A percentile compares a stretch with the other conserved stretches of the same genome.
Evolutionary conservation across 2,329 filamentous ascomycete genomes (phyloP).

Genomic region (Orbilia brochopaga): DNA sequence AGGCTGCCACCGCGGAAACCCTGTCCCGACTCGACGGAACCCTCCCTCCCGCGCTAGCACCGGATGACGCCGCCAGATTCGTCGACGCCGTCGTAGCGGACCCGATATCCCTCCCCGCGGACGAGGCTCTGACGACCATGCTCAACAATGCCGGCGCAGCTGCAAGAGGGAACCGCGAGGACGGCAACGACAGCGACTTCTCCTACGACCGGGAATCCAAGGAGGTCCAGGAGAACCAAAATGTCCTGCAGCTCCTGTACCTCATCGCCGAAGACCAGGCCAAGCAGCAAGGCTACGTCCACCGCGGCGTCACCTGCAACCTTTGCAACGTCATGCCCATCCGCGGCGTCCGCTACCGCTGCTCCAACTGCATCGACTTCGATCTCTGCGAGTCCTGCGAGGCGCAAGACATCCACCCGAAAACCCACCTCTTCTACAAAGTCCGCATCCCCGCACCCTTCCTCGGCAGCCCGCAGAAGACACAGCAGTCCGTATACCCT

Average conservation of each 20-base stretch:
- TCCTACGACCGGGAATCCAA: slow-evolving; percentile 53
- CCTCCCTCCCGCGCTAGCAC: slow-evolving; percentile 13
- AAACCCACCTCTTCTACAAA: slow-evolving; percentile 96
- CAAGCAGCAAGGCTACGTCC: slow-evolving; percentile 83
- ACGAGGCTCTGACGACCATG: slow-evolving; percentile 48
- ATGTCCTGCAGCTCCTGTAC: slow-evolving; percentile 54
- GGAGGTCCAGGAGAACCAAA: slow-evolving; percentile 54
- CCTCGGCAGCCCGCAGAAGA: slow-evolving; percentile 76
- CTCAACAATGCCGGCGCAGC: slow-evolving; percentile 48
- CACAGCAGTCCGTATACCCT: slow-evolving; percentile 83
- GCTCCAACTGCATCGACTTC: slow-evolving; percentile 93
- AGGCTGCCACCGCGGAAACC: slow-evolving; percentile 34
- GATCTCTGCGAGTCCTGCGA: slow-evolving; percentile 96
- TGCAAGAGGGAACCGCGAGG: slow-evolving; percentile 48
- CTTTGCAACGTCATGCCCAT: slow-evolving; percentile 87
- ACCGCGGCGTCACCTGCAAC: slow-evolving; percentile 91
- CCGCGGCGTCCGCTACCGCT: slow-evolving; percentile 88
- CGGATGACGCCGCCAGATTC: slow-evolving; percentile 31
- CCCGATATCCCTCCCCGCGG: slow-evolving; percentile 41
- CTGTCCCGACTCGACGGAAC: slow-evolving; percentile 36
- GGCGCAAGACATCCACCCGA: slow-evolving; percentile 72
- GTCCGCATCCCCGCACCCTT: slow-evolving; percentile 87
- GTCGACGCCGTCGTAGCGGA: slow-evolving; percentile 40
- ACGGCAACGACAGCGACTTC: slow-evolving; percentile 52
- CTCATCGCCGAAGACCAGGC: slow-evolving; percentile 71